A percentile compares a stretch with the other conserved stretches of the same genome.
Conservation (phyloP, 768 basidiomycete genomes). For the Daedaleopsis sinensis region DNA sequence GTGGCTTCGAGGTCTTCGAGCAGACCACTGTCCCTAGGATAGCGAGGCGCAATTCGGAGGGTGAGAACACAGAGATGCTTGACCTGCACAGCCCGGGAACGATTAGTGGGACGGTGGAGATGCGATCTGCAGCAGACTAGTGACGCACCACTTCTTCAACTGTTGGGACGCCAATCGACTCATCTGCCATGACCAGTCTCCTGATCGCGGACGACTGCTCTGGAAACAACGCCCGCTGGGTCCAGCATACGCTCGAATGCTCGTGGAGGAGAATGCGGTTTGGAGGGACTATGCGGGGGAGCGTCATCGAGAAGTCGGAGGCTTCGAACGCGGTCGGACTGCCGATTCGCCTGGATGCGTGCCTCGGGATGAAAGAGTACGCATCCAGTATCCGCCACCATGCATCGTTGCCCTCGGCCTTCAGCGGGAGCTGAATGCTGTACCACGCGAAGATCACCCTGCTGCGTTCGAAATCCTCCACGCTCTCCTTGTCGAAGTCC, state of each 20-base stretch:
- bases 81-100: slow-evolving; percentile 33
- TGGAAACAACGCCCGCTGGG: slow-evolving; percentile 44
- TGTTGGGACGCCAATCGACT: slow-evolving; percentile 42
- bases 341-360: slow-evolving; percentile 24
- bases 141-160: slow-evolving; percentile 46
- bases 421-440: slow-evolving; percentile 36
- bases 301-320: slow-evolving; percentile 23
- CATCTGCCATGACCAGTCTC: slow-evolving; percentile 38
- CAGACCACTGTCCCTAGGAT: slow-evolving; percentile 32
- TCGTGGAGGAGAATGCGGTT: slow-evolving; percentile 40
- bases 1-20: slow-evolving; percentile 44
- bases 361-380: slow-evolving; percentile 45
- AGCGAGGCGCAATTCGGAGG: slow-evolving; percentile 28
- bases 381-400: slow-evolving; percentile 38
- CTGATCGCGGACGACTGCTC: slow-evolving; percentile 29
- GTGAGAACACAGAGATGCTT: slow-evolving; percentile 42
- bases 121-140: not conserved
- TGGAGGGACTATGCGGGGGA: slow-evolving; percentile 43
- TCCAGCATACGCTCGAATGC: slow-evolving; percentile 49
- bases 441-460: slow-evolving; percentile 38
- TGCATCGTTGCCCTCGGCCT: slow-evolving; percentile 11
- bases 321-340: slow-evolving; percentile 5
- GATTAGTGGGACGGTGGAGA: not conserved
- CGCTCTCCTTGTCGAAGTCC: slow-evolving; percentile 21
- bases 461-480: slow-evolving; percentile 28